A percentile compares a stretch with the other conserved stretches of the same genome.
phyloP scores from a whole-genome alignment of 2,329 filamentous ascomycete genomes.

The Penicillium psychrosexuale region DNA sequence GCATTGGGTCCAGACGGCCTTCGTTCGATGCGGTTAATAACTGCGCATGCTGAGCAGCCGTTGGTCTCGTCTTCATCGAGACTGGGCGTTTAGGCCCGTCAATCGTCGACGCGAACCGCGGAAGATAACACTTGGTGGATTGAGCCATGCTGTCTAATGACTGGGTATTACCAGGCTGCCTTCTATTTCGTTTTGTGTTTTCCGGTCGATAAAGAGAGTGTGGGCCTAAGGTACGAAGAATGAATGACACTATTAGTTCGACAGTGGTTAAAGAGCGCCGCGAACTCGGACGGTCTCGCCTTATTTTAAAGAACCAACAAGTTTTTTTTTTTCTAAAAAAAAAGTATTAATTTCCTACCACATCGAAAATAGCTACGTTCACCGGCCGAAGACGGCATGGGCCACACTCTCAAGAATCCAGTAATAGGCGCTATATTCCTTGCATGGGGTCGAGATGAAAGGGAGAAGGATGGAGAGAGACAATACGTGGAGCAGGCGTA shows the following conservation, averaged over 20 bases:
- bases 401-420: conserved; percentile 12
- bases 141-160: conserved; percentile 25
- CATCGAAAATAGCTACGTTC: conserved; percentile 15
- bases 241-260: conserved; percentile 15
- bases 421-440: conserved; percentile 21
- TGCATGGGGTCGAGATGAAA: conserved; percentile 25
- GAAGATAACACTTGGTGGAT: conserved; percentile 35
- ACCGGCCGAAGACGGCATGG: conserved; percentile 19
- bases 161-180: background rate
- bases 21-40: conserved; percentile 33
- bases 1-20: conserved; percentile 23
- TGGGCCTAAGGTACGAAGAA: background rate
- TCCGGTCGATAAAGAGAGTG: conserved; percentile 4
- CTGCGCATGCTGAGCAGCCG: conserved; percentile 28
- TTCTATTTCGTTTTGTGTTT: background rate
- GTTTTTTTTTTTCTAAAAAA: background rate
- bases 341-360: background rate
- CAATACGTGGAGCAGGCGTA: conserved; percentile 16
- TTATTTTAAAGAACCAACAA: conserved; percentile 19
- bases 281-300: conserved; percentile 15
- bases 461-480: conserved; percentile 20
- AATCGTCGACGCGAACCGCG: conserved; percentile 31
- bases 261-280: conserved; percentile 2
- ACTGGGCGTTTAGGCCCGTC: conserved; percentile 35
- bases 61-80: conserved; percentile 34